Evolutionary conservation across 2,329 filamentous ascomycete genomes (phyloP).

Genomic region (Paraphoma sp.): DNA sequence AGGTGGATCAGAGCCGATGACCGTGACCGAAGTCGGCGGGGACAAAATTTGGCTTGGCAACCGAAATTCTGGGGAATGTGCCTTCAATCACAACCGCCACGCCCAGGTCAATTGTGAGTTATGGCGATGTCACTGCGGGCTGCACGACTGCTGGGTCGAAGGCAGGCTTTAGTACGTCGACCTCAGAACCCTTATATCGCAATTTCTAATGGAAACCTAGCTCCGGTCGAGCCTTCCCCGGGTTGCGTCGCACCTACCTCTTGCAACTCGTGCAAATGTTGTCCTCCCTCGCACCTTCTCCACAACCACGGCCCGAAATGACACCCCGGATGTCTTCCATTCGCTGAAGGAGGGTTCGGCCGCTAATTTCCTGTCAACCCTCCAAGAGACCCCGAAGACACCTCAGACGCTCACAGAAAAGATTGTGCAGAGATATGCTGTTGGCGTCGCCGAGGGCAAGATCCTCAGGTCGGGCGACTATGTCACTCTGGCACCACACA

Average conservation of each 20-base stretch:
- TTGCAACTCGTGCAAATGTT: constrained; percentile 25
- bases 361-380: constrained; percentile 76
- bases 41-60: constrained; percentile 22
- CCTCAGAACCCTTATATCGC: background rate
- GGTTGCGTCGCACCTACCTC: constrained; percentile 30
- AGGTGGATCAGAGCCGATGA: constrained; percentile 35
- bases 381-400: constrained; percentile 55
- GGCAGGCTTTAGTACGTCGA: constrained; percentile 37
- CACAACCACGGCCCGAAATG: constrained; percentile 26
- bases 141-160: constrained; percentile 39
- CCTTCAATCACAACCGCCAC: constrained; percentile 16
- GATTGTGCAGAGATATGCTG: constrained; percentile 82
- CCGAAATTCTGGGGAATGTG: background rate
- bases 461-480: constrained; percentile 82
- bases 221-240: constrained; percentile 34
- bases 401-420: constrained; percentile 91
- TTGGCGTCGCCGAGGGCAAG: constrained; percentile 79
- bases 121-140: constrained; percentile 49
- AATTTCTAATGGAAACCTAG: constrained; percentile 27
- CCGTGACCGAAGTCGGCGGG: constrained; percentile 38
- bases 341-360: constrained; percentile 66
- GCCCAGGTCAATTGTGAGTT: constrained; percentile 26
- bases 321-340: constrained; percentile 59
- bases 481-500: constrained; percentile 73
- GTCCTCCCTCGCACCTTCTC: constrained; percentile 32